phyloP scores from a whole-genome alignment of 495 filamentous ascomycete species.

The Neurospora pannonica region DNA sequence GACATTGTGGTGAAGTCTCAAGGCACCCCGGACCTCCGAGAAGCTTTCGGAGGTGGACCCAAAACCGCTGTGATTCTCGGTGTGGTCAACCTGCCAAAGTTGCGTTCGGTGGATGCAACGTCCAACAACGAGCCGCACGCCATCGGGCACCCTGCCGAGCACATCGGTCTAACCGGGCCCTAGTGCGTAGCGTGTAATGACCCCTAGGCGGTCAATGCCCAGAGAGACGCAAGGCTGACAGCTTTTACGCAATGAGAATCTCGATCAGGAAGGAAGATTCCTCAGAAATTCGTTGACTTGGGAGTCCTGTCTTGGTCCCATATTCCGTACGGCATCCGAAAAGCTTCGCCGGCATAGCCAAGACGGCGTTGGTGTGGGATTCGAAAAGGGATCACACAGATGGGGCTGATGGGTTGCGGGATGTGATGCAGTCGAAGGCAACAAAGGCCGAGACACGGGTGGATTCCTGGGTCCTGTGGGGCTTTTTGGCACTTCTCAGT shows the following conservation, averaged over 20 bases:
- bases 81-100: background rate
- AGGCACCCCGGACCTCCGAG: background rate
- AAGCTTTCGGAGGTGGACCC: background rate
- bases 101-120: background rate
- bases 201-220: background rate
- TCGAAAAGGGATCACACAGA: background rate
- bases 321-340: background rate
- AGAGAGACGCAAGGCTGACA: background rate
- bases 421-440: background rate
- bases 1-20: background rate
- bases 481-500: conserved; percentile 4
- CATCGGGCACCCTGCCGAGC: background rate
- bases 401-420: conserved; percentile 3
- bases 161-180: background rate
- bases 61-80: background rate
- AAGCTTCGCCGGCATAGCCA: background rate
- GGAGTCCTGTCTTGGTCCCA: background rate
- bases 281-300: background rate
- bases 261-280: background rate
- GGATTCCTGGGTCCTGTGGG: background rate
- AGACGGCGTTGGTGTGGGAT: background rate
- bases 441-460: background rate
- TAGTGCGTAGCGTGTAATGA: background rate
- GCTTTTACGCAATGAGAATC: background rate
- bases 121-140: background rate